These are phyloP conservation scores for Conticribra weissflogii DNA, from an alignment of 108 stramenopile species.

Conservation along the genomic window DNA sequence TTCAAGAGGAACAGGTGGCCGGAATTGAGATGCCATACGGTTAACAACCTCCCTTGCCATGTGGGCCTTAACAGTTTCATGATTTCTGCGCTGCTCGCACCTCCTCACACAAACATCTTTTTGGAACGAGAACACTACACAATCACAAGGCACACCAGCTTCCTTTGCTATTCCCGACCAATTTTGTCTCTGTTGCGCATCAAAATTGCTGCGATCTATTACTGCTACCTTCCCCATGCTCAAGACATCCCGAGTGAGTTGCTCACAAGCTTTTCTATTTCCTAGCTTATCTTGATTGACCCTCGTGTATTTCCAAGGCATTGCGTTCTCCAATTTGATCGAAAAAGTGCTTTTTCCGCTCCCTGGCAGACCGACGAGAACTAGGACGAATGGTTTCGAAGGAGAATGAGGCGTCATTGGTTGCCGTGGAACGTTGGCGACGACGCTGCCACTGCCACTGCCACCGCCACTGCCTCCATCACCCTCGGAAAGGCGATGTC, in stretches of 20 bases:
- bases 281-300: slow-evolving; percentile 72
- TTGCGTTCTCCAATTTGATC: slow-evolving; percentile 33
- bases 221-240: slow-evolving; percentile 29
- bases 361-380: slow-evolving; percentile 71
- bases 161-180: slow-evolving; percentile 35
- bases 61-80: slow-evolving; percentile 30
- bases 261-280: slow-evolving; percentile 52
- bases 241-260: slow-evolving; percentile 21
- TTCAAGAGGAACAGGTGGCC: slow-evolving; percentile 15
- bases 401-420: too few relatives aligned
- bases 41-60: slow-evolving; percentile 31
- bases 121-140: slow-evolving; percentile 32
- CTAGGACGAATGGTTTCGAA: slow-evolving; percentile 44
- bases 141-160: slow-evolving; percentile 24
- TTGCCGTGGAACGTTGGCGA: too few relatives aligned
- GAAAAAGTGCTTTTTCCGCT: slow-evolving; percentile 72
- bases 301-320: slow-evolving; percentile 57
- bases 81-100: slow-evolving; percentile 30
- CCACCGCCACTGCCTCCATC: too few relatives aligned
- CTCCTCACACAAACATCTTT: slow-evolving; percentile 36
- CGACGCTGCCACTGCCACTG: too few relatives aligned
- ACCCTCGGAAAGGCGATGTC: too few relatives aligned
- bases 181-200: slow-evolving; percentile 48
- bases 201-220: slow-evolving; percentile 78
- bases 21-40: slow-evolving; percentile 21